phyloP scores from a whole-genome alignment of 2,329 filamentous ascomycete genomes.

The Herpotrichia juniperi region DNA sequence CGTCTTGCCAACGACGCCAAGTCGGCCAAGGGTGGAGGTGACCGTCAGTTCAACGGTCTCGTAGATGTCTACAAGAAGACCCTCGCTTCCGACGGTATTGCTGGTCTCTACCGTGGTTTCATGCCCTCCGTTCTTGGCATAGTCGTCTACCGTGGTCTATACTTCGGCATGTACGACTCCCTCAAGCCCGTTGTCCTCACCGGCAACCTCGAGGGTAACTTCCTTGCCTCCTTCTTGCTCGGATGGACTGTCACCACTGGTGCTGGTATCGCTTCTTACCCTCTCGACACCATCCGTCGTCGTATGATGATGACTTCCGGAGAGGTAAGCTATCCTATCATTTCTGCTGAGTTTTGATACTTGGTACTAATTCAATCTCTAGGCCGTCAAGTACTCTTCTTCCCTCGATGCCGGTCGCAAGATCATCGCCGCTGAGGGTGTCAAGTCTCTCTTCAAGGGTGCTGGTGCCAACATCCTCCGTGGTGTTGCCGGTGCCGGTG shows the following conservation, averaged over 20 bases:
- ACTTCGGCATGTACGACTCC: slow-evolving; percentile 99
- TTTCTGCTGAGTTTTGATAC: neutral
- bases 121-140: slow-evolving; percentile 99
- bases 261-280: slow-evolving; percentile 99
- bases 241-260: slow-evolving; percentile 99
- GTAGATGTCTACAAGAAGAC: slow-evolving; percentile 99
- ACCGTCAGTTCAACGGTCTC: slow-evolving; percentile 99
- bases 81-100: slow-evolving; percentile 96
- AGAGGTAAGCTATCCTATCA: slow-evolving; percentile 58
- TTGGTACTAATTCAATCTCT: slow-evolving; percentile 33
- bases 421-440: slow-evolving; percentile 94
- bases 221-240: slow-evolving; percentile 98
- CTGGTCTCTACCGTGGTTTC: slow-evolving; percentile 99
- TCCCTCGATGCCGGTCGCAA: slow-evolving; percentile 94
- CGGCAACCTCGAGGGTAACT: slow-evolving; percentile 93
- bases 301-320: slow-evolving; percentile 99
- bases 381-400: slow-evolving; percentile 99
- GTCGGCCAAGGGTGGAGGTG: slow-evolving; percentile 95
- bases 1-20: slow-evolving; percentile 99
- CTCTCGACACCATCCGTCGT: slow-evolving; percentile 99
- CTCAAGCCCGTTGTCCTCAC: slow-evolving; percentile 98
- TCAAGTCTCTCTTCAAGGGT: slow-evolving; percentile 99
- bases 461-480: slow-evolving; percentile 99
- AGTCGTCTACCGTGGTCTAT: slow-evolving; percentile 99
- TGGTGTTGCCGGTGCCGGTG: slow-evolving; percentile 99